A percentile compares a stretch with the other conserved stretches of the same genome.
Evolutionary conservation across 2,329 filamentous ascomycete species (phyloP).

Genomic region (Catunica adiposa): DNA sequence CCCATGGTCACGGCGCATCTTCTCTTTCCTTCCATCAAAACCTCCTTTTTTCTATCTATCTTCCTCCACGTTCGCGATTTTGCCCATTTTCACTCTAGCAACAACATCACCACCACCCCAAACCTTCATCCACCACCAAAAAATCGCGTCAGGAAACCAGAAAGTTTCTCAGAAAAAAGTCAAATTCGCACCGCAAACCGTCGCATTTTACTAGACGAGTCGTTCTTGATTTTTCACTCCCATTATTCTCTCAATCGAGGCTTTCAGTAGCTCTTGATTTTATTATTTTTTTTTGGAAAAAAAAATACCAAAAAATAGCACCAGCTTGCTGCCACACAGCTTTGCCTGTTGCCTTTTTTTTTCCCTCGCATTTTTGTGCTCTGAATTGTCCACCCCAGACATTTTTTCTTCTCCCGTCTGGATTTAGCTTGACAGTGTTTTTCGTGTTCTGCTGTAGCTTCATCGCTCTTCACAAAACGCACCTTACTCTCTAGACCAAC

Average conservation of each 20-base stretch:
- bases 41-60: constrained; percentile 12
- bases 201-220: neutral
- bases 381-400: neutral
- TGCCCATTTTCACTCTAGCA: constrained; percentile 5
- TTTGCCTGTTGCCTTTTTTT: constrained; percentile 4
- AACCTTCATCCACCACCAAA: neutral
- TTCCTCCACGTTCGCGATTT: constrained; percentile 4
- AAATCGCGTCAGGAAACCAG: constrained; percentile 4
- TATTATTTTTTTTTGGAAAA: neutral
- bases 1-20: constrained; percentile 7
- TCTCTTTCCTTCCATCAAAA: constrained; percentile 14
- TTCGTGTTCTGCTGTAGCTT: constrained; percentile 11
- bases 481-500: constrained; percentile 5
- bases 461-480: neutral
- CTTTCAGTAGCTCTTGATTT: constrained; percentile 15
- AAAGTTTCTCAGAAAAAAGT: neutral
- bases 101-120: constrained; percentile 6
- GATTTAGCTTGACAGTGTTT: constrained; percentile 5
- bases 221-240: constrained; percentile 2
- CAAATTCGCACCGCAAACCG: neutral
- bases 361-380: neutral
- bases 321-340: neutral
- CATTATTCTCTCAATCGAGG: constrained; percentile 8
- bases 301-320: neutral
- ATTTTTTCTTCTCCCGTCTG: neutral